A percentile compares a stretch with the other conserved stretches of the same genome.
Conservation (phyloP, 305 asterid genomes). For the Fraxinus ornus region DNA sequence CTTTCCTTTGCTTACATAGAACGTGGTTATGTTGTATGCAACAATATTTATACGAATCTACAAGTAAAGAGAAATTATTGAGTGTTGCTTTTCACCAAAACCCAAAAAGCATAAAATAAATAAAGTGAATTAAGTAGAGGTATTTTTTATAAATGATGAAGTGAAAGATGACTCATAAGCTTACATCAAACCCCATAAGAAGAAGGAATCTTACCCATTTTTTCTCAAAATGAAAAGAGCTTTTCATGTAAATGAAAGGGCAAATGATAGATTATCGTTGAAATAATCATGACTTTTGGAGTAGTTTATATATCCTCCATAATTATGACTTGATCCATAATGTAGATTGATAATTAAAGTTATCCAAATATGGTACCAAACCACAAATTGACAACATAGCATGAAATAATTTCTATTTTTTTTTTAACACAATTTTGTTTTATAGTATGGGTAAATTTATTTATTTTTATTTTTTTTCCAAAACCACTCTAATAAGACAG, state of each 20-base stretch:
- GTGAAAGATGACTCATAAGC: slow-evolving; percentile 33
- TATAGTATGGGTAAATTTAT: background rate
- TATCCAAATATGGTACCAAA: background rate
- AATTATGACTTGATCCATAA: background rate
- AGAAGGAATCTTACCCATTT: slow-evolving; percentile 33
- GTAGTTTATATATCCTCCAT: background rate
- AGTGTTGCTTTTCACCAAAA: background rate
- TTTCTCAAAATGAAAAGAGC: slow-evolving; percentile 15
- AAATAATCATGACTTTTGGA: background rate
- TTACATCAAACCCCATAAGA: slow-evolving; percentile 3
- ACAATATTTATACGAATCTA: background rate
- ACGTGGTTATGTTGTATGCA: slow-evolving; percentile 21
- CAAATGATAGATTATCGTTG: slow-evolving; percentile 19
- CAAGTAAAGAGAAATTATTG: background rate
- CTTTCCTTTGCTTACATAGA: background rate
- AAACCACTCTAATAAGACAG: background rate
- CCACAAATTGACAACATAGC: background rate
- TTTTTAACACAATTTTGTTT: background rate
- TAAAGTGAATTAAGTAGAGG: slow-evolving; percentile 10
- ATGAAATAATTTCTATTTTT: background rate
- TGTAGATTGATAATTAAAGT: background rate
- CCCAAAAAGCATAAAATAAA: slow-evolving; percentile 15
- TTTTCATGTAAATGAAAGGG: slow-evolving; percentile 26
- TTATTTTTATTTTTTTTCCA: no score
- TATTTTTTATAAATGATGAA: background rate